Conservation (phyloP, 192 early-diverging fungal species). For the Coemansia sp. region DNA sequence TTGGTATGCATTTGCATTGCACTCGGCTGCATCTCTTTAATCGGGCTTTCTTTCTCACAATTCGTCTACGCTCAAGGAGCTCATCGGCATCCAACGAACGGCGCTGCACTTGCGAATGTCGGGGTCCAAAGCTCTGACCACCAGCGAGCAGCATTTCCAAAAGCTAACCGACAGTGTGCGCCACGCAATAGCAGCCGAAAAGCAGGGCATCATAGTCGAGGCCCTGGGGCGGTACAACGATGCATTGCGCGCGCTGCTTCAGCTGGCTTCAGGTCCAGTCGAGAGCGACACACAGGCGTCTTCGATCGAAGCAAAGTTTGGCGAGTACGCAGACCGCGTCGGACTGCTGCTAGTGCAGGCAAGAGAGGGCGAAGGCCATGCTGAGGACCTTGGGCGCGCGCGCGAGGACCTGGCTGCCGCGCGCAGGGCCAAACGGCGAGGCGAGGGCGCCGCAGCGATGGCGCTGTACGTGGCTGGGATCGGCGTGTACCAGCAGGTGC, state of each 20-base stretch:
- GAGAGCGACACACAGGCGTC: slow-evolving; percentile 1
- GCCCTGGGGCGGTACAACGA: slow-evolving; percentile 31
- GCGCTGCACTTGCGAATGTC: no score
- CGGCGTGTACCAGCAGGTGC: slow-evolving; percentile 28
- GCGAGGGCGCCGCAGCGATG: slow-evolving; percentile 11
- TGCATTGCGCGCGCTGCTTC: slow-evolving; percentile 18
- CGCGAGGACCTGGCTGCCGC: slow-evolving; percentile 14
- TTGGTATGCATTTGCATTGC: no score
- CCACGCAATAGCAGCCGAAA: slow-evolving; percentile 37
- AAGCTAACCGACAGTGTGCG: slow-evolving; percentile 29
- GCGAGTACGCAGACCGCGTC: slow-evolving; percentile 35
- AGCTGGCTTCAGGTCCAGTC: slow-evolving; percentile 6
- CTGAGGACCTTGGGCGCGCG: slow-evolving; percentile 11
- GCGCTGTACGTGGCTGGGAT: slow-evolving; percentile 23
- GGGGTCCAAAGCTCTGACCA: no score
- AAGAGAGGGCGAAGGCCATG: slow-evolving; percentile 5
- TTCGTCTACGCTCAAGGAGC: no score
- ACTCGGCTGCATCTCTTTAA: no score
- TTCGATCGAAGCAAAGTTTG: slow-evolving; percentile 25
- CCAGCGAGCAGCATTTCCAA: no score
- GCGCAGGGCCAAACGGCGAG: slow-evolving; percentile 5
- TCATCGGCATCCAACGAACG: no score
- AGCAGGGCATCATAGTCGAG: slow-evolving; percentile 3
- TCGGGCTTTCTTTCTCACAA: no score
- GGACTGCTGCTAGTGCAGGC: slow-evolving; percentile 18